phyloP scores from a whole-genome alignment of 306 rosid species.

The Gleditsia sinensis region DNA sequence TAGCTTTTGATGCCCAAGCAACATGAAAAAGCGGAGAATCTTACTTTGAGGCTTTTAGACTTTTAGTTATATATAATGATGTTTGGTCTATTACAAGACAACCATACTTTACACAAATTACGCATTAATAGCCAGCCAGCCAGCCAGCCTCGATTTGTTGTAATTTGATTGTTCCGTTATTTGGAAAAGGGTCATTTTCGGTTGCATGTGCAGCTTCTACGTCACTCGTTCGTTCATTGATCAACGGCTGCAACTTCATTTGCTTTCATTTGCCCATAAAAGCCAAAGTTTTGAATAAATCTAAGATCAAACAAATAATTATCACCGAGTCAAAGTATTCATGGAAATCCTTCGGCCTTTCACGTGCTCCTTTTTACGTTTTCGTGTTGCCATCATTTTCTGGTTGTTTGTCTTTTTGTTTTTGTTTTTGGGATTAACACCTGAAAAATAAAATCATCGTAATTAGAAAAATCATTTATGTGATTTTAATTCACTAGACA shows the following conservation, averaged over 20 bases:
- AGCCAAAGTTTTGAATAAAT: slow-evolving; percentile 19
- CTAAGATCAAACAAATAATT: slow-evolving; percentile 15
- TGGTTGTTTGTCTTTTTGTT: no score
- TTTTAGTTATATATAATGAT: neutral
- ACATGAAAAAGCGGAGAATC: neutral
- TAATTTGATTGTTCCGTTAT: no score
- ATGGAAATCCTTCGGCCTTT: slow-evolving; percentile 5
- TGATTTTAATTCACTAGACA: neutral
- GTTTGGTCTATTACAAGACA: neutral
- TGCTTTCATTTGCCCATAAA: slow-evolving; percentile 28
- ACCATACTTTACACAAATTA: neutral
- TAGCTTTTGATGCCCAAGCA: neutral
- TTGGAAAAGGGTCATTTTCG: slow-evolving; percentile 62
- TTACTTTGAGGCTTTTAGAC: no score
- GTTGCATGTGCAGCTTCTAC: slow-evolving; percentile 58
- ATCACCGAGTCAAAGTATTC: slow-evolving; percentile 20
- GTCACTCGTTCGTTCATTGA: slow-evolving; percentile 41
- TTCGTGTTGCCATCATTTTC: no score
- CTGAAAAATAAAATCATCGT: no score
- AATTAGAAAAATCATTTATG: no score
- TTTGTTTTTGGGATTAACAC: no score
- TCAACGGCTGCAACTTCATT: slow-evolving; percentile 21
- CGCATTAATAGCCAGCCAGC: neutral
- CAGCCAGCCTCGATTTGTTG: neutral
- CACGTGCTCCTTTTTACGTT: neutral